These are phyloP conservation scores for Penicillium desertorum DNA, from an alignment of 495 filamentous ascomycete species.

Conservation along the genomic window DNA sequence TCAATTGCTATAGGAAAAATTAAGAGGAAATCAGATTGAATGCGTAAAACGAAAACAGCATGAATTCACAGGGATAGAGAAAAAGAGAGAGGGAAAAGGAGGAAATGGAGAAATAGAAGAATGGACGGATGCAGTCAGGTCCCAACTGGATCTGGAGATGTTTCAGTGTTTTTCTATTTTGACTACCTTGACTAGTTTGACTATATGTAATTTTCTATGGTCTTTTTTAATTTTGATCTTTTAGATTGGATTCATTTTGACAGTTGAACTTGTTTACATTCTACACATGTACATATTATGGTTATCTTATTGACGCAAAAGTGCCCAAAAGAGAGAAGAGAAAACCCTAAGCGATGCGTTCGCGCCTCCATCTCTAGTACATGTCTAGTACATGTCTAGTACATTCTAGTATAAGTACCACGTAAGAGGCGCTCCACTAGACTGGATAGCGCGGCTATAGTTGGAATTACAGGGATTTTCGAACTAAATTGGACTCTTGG, in stretches of 20 bases:
- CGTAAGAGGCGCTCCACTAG: neutral
- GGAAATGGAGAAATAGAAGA: constrained; percentile 14
- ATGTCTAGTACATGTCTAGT: neutral
- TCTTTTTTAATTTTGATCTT: neutral
- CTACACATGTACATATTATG: no score
- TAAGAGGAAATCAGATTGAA: constrained; percentile 4
- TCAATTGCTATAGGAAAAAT: neutral
- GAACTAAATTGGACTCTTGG: neutral
- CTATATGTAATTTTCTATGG: no score
- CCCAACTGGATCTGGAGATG: constrained; percentile 14
- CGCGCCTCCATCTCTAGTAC: no score
- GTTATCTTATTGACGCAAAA: neutral
- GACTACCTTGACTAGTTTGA: neutral
- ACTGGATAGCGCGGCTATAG: neutral
- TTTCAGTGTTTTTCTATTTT: constrained; percentile 19
- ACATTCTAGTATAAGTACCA: neutral
- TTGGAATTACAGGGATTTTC: neutral
- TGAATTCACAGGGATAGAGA: neutral
- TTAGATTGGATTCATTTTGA: neutral
- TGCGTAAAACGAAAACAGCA: constrained; percentile 16
- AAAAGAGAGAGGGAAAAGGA: constrained; percentile 6
- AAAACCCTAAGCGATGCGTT: no score
- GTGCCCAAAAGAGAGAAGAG: no score
- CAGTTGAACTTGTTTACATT: no score
- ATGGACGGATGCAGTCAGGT: constrained; percentile 27